phyloP scores from a whole-genome alignment of 768 basidiomycete species.

The Mycena galopus region DNA sequence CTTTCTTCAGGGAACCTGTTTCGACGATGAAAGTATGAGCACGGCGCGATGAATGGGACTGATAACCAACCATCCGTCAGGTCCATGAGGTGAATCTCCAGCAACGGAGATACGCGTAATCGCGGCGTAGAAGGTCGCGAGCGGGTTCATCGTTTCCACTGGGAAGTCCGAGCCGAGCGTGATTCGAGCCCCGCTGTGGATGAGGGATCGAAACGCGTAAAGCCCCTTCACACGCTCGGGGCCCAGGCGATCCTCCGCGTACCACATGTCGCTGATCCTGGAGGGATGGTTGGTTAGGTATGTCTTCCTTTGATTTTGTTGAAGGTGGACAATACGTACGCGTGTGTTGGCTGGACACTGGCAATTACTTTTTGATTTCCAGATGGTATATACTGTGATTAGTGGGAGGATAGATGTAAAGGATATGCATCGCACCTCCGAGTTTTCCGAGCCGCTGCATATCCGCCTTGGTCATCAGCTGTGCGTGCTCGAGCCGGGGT shows the following conservation, averaged over 20 bases:
- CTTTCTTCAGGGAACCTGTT: constrained; percentile 80
- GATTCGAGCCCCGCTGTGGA: constrained; percentile 76
- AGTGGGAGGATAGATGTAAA: neutral
- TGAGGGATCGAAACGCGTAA: constrained; percentile 88
- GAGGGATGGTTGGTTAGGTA: neutral
- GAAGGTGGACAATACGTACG: constrained; percentile 59
- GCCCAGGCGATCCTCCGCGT: constrained; percentile 88
- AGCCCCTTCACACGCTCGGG: constrained; percentile 86
- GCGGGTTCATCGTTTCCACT: constrained; percentile 90
- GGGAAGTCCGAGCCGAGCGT: constrained; percentile 96
- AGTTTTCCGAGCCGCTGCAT: constrained; percentile 76
- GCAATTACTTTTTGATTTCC: constrained; percentile 73
- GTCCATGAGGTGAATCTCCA: constrained; percentile 89
- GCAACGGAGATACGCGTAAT: constrained; percentile 78
- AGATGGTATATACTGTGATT: neutral
- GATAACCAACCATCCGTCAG: constrained; percentile 78
- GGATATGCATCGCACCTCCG: constrained; percentile 67
- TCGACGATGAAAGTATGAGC: neutral
- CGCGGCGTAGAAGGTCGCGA: constrained; percentile 92
- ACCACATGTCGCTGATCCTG: constrained; percentile 92
- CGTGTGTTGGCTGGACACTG: constrained; percentile 95
- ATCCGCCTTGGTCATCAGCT: constrained; percentile 83
- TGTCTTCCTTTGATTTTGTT: neutral
- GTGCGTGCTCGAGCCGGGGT: constrained; percentile 93
- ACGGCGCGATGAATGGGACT: neutral